Evolutionary conservation across 768 basidiomycete genomes (phyloP).

Genomic region (Hypsizygus marmoreus): DNA sequence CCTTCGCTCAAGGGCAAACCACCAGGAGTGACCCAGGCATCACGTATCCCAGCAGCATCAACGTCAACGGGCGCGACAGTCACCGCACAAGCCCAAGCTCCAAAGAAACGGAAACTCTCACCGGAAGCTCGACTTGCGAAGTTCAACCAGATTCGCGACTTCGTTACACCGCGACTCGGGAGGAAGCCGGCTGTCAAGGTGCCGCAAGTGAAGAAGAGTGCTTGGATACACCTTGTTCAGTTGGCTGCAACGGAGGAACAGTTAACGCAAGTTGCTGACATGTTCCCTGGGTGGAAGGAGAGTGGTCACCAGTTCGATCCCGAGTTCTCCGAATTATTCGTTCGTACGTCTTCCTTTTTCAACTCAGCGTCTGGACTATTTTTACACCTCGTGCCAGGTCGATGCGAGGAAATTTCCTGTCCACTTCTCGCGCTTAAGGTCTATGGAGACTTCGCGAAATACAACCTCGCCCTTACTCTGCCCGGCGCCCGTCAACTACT

Average conservation of each 20-base stretch:
- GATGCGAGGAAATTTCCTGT: conserved; percentile 59
- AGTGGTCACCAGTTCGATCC: conserved; percentile 39
- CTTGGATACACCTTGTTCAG: conserved; percentile 53
- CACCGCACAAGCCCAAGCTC: background rate
- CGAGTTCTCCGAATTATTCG: conserved; percentile 48
- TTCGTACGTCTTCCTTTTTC: conserved; percentile 44
- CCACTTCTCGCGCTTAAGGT: conserved; percentile 59
- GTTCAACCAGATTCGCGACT: conserved; percentile 37
- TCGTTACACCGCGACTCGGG: conserved; percentile 41
- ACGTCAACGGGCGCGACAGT: conserved; percentile 5
- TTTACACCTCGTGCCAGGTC: conserved; percentile 39
- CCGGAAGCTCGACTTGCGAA: conserved; percentile 29
- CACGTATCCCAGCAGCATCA: conserved; percentile 6
- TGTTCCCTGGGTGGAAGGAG: conserved; percentile 55
- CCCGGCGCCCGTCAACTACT: conserved; percentile 57
- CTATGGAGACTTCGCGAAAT: conserved; percentile 63
- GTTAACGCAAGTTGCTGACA: conserved; percentile 43
- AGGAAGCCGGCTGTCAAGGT: conserved; percentile 33
- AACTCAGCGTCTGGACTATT: background rate
- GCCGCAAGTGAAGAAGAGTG: conserved; percentile 42
- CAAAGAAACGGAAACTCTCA: conserved; percentile 26
- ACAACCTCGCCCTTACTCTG: conserved; percentile 54
- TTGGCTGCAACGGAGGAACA: conserved; percentile 53
- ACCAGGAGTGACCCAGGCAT: too few species aligned
- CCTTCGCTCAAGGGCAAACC: too few species aligned